These are phyloP conservation scores for Auricularia heimuer DNA, from an alignment of 768 basidiomycete genomes.

Conservation along the genomic window DNA sequence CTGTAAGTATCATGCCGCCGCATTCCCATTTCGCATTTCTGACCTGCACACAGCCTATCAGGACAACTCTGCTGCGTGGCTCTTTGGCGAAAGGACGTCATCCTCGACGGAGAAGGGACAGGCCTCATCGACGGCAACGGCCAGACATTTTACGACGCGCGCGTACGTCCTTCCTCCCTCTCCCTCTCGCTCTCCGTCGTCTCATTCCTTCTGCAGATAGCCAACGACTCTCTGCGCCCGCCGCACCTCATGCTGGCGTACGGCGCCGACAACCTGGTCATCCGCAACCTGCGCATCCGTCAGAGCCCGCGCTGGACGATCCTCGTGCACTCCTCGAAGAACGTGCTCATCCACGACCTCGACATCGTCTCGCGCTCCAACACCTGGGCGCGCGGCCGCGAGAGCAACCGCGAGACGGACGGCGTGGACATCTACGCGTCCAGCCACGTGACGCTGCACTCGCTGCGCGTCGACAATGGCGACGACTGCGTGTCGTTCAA, in stretches of 20 bases:
- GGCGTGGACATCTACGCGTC: background rate
- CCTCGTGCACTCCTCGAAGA: background rate
- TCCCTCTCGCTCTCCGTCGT: background rate
- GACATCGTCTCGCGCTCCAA: background rate
- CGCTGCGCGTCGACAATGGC: slow-evolving; percentile 8
- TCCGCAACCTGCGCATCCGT: background rate
- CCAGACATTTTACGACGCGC: background rate
- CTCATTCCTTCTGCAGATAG: background rate
- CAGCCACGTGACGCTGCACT: background rate
- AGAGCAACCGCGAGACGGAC: slow-evolving; percentile 1
- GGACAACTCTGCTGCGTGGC: background rate
- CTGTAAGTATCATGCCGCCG: background rate
- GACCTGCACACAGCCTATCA: background rate
- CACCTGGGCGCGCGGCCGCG: background rate
- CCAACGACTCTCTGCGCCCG: slow-evolving; percentile 1
- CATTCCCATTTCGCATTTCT: background rate
- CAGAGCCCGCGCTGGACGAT: slow-evolving; percentile 2
- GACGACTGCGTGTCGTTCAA: slow-evolving; percentile 52
- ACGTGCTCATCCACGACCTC: background rate
- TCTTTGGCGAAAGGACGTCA: background rate
- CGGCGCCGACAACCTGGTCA: background rate
- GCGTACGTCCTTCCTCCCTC: background rate
- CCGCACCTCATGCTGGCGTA: background rate
- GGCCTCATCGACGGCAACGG: slow-evolving; percentile 1
- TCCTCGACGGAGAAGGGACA: background rate